phyloP scores from a whole-genome alignment of 345 rosid species.

The Gossypioides kirkii region DNA sequence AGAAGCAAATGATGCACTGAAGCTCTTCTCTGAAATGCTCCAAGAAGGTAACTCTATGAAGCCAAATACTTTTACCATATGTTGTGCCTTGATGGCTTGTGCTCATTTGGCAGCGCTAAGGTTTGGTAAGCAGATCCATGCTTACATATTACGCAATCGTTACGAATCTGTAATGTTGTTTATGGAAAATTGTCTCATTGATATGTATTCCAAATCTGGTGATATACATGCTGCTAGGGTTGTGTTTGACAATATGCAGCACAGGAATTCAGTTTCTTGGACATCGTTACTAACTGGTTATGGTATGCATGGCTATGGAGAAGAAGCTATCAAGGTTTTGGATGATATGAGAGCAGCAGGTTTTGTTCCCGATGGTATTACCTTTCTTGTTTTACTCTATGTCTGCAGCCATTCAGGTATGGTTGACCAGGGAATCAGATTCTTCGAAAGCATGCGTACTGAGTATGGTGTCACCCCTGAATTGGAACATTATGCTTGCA shows the following conservation, averaged over 20 bases:
- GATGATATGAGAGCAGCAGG: slow-evolving; percentile 56
- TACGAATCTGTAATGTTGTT: slow-evolving; percentile 28
- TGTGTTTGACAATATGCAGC: slow-evolving; percentile 56
- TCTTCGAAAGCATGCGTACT: slow-evolving; percentile 47
- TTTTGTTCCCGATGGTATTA: slow-evolving; percentile 52
- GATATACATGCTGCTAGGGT: slow-evolving; percentile 47
- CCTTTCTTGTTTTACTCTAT: slow-evolving; percentile 71
- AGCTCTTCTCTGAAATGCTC: slow-evolving; percentile 58
- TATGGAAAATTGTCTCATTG: slow-evolving; percentile 69
- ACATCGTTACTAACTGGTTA: slow-evolving; percentile 78
- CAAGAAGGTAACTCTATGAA: slow-evolving; percentile 35
- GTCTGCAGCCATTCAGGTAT: slow-evolving; percentile 90
- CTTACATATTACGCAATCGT: slow-evolving; percentile 53
- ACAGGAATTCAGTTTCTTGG: slow-evolving; percentile 68
- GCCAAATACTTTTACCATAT: slow-evolving; percentile 73
- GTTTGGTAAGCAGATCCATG: slow-evolving; percentile 68
- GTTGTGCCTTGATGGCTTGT: slow-evolving; percentile 80
- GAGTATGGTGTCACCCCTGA: slow-evolving; percentile 52
- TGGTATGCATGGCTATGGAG: slow-evolving; percentile 81
- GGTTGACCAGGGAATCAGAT: slow-evolving; percentile 64
- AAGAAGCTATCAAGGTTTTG: slow-evolving; percentile 53
- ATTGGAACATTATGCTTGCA: slow-evolving; percentile 74
- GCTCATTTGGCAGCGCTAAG: slow-evolving; percentile 67
- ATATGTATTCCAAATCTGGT: slow-evolving; percentile 84
- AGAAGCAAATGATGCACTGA: slow-evolving; percentile 64